Base-by-base conservation (phyloP, 805 yeast species). In the Teunomyces funiuensis region DNA sequence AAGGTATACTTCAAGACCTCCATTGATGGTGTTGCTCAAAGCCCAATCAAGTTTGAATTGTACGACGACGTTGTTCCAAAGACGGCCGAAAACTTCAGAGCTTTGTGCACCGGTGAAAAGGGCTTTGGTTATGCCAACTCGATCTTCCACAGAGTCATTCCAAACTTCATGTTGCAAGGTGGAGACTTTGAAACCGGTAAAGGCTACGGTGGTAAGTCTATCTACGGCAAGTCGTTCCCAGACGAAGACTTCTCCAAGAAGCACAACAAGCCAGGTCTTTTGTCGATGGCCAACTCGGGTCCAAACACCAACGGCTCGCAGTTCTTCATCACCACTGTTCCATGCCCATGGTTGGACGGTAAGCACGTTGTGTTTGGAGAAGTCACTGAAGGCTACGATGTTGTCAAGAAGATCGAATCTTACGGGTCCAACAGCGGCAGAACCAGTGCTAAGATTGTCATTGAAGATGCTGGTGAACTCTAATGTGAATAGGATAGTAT, bases 141-240 rank as follows among this genome's bases (percentile, higher is more conserved):
- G 37, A 74, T 82, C 52, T 90, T 91, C 93, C 97, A 90, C 88
- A 85, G 97, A 76, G 95, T 90, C 52, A 89, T 89, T 61, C 97
- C 97, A 52, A 82, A 85, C 68, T 90, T 90, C 77, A 90, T 90
- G 98, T 76, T 91, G 65, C 98, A 90, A 78, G 97, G 77, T 59
- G 76, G 76, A 55, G 76, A 71, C 52, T 69, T 69, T 75, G 93
- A 85, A 71, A 83, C 85, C 71, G 84, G 87, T 68, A 83, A 86
- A 66, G 97, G 98, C 55, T 82, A 85, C 56, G 98, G 98, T 65
- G 98, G 98, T 65, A 82, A 82, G 68, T 83, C 89, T 36, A 85
- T 85, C 67, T 85, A 85, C 66, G 93, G 91, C 55, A 71, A 71
- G 52, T 80, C 78, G 51, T 79, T 80, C 53, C 70, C 75, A 28